Base-by-base conservation (phyloP, 78 protist species). In the Dictyostelium intermedium region DNA sequence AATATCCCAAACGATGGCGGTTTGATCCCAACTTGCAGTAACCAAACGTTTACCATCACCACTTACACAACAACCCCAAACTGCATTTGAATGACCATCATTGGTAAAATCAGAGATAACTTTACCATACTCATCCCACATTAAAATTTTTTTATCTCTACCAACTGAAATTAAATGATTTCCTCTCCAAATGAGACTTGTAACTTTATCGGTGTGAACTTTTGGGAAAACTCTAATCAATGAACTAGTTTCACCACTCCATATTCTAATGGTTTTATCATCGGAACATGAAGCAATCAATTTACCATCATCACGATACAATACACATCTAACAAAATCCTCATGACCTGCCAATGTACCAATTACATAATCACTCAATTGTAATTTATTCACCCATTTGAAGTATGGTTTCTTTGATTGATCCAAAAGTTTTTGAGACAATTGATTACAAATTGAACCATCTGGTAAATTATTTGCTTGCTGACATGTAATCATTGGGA, bases 111-210 rank as follows among this genome's bases (percentile, higher is more conserved):
- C 81, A 2, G 16, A 13, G 6, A 87, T 0, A 13, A 87, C 80
- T n/a, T 76, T 77, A 53, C 93, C 93, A 87, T 78, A 87, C n/a
- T 87, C 93, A 30, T 87, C 93, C 93, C 93, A 87, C 45, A 87
- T 16, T 35, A 87, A 32, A 63, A 87, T 53, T 7, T 70, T 35
- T 82, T 87, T 87, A 41, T 87, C 93, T 37, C 93, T 30, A 30
- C 69, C 23, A 13, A 76, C 84, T 0, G 93, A 78, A 8, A 87
- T 25, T 4, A 87, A 9, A 3, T 34, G 81, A 41, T 79, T 87
- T 13, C 79, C 79, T 63, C 93, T 76, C 93, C 93, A 87, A 14
- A 32, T 35, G 16, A 87, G 63, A 10, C 66, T 1, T 3, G 93
- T 87, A 5, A 87, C 35, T 60, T 87, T 87, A 35, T 87, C 93